Percentiles rank a stretch among this genome's conserved stretches.
These are phyloP conservation scores for Tilletia indica DNA, from an alignment of 1,284 basidiomycete species.

Conservation along the genomic window DNA sequence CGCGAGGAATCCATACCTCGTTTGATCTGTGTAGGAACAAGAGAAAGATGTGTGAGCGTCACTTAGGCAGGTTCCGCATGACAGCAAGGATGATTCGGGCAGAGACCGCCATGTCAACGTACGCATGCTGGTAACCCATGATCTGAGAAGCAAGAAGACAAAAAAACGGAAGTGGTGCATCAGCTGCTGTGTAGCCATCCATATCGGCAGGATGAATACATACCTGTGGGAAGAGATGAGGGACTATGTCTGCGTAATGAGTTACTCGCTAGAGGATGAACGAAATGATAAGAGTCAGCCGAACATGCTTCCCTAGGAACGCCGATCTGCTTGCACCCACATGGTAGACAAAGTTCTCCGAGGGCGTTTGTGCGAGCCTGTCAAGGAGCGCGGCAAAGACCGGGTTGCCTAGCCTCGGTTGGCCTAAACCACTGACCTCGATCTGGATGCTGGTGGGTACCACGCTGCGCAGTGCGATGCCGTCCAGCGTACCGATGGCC, in stretches of 20 bases:
- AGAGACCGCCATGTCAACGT: too few species aligned
- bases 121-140: neutral
- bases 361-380: neutral
- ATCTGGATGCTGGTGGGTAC: neutral
- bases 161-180: too few species aligned
- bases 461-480: neutral
- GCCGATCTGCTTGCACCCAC: neutral
- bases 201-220: too few species aligned
- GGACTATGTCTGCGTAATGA: neutral
- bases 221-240: neutral
- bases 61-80: too few species aligned
- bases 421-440: slow-evolving; percentile 1
- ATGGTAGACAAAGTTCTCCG: slow-evolving; percentile 2
- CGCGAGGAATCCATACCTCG: too few species aligned
- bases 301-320: neutral
- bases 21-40: too few species aligned
- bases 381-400: slow-evolving; percentile 12
- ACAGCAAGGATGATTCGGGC: too few species aligned
- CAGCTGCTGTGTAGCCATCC: too few species aligned
- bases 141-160: too few species aligned
- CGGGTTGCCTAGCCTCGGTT: neutral
- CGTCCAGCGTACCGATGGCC: neutral
- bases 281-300: too few species aligned
- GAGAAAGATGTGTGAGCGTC: too few species aligned
- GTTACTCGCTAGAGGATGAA: neutral